phyloP scores from a whole-genome alignment of 1,139 yeast genomes.

The Geotrichum klebahnii region DNA sequence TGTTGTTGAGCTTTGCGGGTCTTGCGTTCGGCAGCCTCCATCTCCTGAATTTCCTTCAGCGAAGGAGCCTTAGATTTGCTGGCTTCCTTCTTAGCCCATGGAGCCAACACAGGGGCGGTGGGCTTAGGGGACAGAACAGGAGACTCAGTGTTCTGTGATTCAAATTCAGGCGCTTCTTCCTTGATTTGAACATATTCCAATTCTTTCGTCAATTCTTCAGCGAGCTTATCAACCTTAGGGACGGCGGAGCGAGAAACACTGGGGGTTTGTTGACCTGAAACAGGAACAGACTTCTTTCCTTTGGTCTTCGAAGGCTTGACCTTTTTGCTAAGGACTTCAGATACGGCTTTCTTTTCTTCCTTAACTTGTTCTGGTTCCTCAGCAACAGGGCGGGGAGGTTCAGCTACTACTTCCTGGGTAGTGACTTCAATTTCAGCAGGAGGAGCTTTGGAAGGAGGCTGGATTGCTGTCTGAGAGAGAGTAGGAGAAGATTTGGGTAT shows the following conservation, averaged over 20 bases:
- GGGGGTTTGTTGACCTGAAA: constrained; percentile 13
- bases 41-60: constrained; percentile 63
- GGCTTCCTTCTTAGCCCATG: constrained; percentile 45
- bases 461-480: constrained; percentile 18
- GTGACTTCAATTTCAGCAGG: background rate
- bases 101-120: constrained; percentile 37
- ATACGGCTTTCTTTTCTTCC: constrained; percentile 7
- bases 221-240: constrained; percentile 18
- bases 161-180: background rate
- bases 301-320: constrained; percentile 15
- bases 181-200: constrained; percentile 19
- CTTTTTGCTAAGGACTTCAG: constrained; percentile 15
- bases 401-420: background rate
- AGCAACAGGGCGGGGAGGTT: background rate
- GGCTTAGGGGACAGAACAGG: constrained; percentile 17
- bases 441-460: constrained; percentile 19
- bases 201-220: constrained; percentile 16
- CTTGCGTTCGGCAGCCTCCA: constrained; percentile 53
- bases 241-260: constrained; percentile 17
- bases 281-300: constrained; percentile 16
- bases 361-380: background rate
- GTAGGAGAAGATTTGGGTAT: constrained; percentile 4
- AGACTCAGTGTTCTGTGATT: background rate
- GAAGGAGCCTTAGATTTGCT: constrained; percentile 48
- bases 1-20: constrained; percentile 32